phyloP scores from a whole-genome alignment of 495 filamentous ascomycete species.

The Xylaria curta region DNA sequence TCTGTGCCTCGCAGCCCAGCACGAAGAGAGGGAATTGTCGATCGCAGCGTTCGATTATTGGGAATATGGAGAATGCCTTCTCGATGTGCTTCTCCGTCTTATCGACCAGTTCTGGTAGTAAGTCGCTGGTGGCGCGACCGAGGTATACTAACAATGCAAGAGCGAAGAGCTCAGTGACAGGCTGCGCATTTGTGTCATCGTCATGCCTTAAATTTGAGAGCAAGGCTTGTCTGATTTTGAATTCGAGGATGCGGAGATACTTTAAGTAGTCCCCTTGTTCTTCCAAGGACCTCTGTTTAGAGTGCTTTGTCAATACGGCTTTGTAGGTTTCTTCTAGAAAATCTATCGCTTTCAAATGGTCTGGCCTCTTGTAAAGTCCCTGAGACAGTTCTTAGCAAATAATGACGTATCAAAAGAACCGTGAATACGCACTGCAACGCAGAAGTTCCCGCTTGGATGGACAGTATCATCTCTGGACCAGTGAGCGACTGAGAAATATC shows the following conservation, averaged over 20 bases:
- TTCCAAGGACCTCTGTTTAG: background rate
- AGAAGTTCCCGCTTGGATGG: background rate
- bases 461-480: background rate
- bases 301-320: background rate
- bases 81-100: slow-evolving; percentile 37
- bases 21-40: slow-evolving; percentile 47
- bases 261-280: background rate
- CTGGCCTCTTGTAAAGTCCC: background rate
- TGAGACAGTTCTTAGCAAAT: background rate
- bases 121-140: slow-evolving; percentile 33
- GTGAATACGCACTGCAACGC: background rate
- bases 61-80: slow-evolving; percentile 32
- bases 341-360: background rate
- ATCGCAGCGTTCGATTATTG: slow-evolving; percentile 35
- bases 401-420: background rate
- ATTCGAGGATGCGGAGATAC: slow-evolving; percentile 5
- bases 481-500: background rate
- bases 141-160: slow-evolving; percentile 44
- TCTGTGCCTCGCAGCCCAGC: slow-evolving; percentile 46
- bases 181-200: background rate
- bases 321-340: background rate
- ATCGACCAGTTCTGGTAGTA: slow-evolving; percentile 27
- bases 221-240: background rate
- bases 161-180: slow-evolving; percentile 37
- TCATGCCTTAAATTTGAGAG: slow-evolving; percentile 20